Base-by-base conservation (phyloP, 495 filamentous ascomycete genomes). In the Daldinia caldariorum region DNA sequence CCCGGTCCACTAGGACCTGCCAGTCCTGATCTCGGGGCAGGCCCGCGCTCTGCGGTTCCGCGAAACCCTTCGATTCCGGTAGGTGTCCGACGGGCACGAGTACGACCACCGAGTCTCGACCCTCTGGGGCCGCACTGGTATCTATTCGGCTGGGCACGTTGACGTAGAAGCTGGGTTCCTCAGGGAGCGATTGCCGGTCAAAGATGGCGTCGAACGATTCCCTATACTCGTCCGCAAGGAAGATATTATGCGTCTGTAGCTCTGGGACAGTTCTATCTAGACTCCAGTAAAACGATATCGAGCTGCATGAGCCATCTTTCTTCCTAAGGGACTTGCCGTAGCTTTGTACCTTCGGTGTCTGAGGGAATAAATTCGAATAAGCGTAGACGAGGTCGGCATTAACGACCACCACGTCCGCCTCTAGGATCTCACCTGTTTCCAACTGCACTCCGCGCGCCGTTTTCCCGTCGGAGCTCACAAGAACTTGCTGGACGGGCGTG, bases 281-380 rank as follows among this genome's bases (percentile, higher is more conserved):
- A 18, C 84, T 82, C 90, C 90, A 92, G 79, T 91, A 92, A 77
- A 91, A 91, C 5, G 88, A 91, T 45, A 92, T 90, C 41, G 86
- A 89, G 72, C 86, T 89, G 78, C 90, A 92, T 7, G 87, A 89
- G 35, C 86, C 81, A 0, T 81, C 67, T 1, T 83, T 77, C 53
- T 80, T 78, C 29, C 79, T 67, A 6, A 92, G 81, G 13, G 79
- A 79, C 13, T 75, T 66, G 14, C 85, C 80, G 61, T 86, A 86
- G 0, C 53, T 47, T 31, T 69, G 38, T n/a, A 70, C 72, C 6
- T 57, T 50, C 2, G 58, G 29, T 4, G 76, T 73, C 47, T 74
- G 72, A 0, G 76, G 79, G 34, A 91, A 84, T 41, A 92, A 82
- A 67, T 88, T 84, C 73, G 83, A 89, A 79, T 91, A 91, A 2